A percentile compares a stretch with the other conserved stretches of the same genome.
These are phyloP conservation scores for Trypanosoma conorhini DNA, from an alignment of 208 protist species.

Conservation along the genomic window DNA sequence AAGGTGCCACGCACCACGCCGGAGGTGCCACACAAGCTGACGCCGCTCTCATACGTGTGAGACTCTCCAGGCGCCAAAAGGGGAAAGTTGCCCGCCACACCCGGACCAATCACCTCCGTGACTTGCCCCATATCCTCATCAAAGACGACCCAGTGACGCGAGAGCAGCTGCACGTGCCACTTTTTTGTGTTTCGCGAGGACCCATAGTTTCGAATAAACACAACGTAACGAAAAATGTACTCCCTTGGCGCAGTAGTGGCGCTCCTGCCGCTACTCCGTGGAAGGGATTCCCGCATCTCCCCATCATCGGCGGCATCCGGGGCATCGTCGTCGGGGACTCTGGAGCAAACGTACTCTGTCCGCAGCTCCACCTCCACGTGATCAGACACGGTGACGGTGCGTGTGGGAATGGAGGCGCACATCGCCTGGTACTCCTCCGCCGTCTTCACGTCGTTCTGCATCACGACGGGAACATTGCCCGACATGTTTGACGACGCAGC, in stretches of 20 bases:
- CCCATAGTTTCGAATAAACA: slow-evolving; percentile 72
- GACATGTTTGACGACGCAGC: slow-evolving; percentile 32
- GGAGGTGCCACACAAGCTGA: slow-evolving; percentile 43
- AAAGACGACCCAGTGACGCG: slow-evolving; percentile 72
- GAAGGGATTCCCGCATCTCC: neutral
- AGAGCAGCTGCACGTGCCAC: slow-evolving; percentile 83
- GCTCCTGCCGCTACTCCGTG: neutral
- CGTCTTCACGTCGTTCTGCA: slow-evolving; percentile 6
- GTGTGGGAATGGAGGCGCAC: slow-evolving; percentile 51
- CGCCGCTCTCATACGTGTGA: slow-evolving; percentile 77
- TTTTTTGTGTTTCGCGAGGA: slow-evolving; percentile 51
- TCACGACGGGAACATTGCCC: neutral
- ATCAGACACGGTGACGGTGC: slow-evolving; percentile 55
- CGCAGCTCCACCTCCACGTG: slow-evolving; percentile 75
- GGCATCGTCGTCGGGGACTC: slow-evolving; percentile 14
- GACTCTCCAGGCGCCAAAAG: slow-evolving; percentile 71
- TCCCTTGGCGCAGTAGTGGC: slow-evolving; percentile 15
- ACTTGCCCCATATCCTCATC: slow-evolving; percentile 42
- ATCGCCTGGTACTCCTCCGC: slow-evolving; percentile 36
- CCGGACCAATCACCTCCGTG: slow-evolving; percentile 71
- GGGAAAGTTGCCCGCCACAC: slow-evolving; percentile 78
- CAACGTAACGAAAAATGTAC: slow-evolving; percentile 80
- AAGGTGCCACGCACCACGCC: slow-evolving; percentile 84
- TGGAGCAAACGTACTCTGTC: slow-evolving; percentile 71
- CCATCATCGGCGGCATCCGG: slow-evolving; percentile 3